Evolutionary conservation across 2,329 filamentous ascomycete genomes (phyloP).

Genomic region (Penicillium sp.): DNA sequence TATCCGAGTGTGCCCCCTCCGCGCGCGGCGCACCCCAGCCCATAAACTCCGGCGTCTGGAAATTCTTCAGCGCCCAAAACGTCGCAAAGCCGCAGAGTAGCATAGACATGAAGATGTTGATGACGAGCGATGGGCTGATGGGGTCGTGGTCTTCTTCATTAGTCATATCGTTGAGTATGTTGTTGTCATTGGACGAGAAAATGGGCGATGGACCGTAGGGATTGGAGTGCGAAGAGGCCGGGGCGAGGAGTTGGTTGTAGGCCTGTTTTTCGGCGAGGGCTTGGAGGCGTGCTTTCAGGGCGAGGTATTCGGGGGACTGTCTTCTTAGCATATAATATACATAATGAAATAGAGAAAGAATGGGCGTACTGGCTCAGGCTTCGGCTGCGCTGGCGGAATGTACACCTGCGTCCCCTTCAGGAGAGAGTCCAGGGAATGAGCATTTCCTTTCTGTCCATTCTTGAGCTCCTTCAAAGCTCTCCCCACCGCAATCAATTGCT

Average conservation of each 20-base stretch:
- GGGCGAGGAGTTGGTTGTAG: constrained; percentile 76
- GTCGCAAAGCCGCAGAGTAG: constrained; percentile 57
- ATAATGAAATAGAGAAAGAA: not conserved
- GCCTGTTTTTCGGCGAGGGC: constrained; percentile 74
- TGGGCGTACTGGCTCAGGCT: constrained; percentile 66
- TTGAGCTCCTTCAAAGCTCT: constrained; percentile 19
- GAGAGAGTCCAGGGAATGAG: constrained; percentile 62
- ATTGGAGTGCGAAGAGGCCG: constrained; percentile 52
- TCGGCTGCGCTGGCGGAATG: constrained; percentile 72
- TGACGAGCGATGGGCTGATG: constrained; percentile 58
- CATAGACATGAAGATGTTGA: constrained; percentile 87
- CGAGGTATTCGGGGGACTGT: constrained; percentile 66
- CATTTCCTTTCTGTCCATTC: not conserved
- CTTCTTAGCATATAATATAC: not conserved
- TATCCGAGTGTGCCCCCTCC: not conserved
- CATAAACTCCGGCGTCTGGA: constrained; percentile 30
- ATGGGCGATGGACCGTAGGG: constrained; percentile 48
- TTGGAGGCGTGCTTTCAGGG: constrained; percentile 79
- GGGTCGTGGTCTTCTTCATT: constrained; percentile 24
- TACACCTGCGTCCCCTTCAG: constrained; percentile 71
- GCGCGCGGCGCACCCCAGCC: not conserved
- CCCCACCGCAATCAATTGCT: constrained; percentile 36
- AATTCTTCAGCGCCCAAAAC: constrained; percentile 40
- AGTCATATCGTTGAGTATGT: constrained; percentile 31
- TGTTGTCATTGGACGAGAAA: constrained; percentile 53